Conservation (phyloP, 257 asterid species). For the Misopates orontium region DNA sequence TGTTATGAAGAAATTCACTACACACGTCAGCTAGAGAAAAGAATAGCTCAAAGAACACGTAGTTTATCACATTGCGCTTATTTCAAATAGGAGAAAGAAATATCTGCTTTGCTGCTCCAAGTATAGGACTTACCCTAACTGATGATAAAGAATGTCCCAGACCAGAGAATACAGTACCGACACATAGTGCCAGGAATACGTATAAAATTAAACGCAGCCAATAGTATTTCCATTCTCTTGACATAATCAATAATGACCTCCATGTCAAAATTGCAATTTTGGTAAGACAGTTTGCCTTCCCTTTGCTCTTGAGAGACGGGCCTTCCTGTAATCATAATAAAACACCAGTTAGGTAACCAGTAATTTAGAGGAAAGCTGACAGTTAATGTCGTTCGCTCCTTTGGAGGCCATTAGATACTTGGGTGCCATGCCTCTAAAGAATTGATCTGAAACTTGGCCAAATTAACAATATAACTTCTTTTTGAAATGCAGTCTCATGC, state of each 20-base stretch:
- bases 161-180: conserved; percentile 85
- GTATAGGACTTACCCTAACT: conserved; percentile 64
- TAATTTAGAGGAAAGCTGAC: background rate
- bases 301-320: conserved; percentile 82
- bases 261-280: conserved; percentile 83
- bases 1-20: background rate
- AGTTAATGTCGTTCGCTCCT: conserved; percentile 11
- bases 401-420: background rate
- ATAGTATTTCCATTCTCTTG: conserved; percentile 98
- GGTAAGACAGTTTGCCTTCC: conserved; percentile 60
- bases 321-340: conserved; percentile 67
- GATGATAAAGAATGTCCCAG: conserved; percentile 97
- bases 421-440: background rate
- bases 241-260: conserved; percentile 95
- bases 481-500: too few relatives aligned
- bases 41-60: background rate
- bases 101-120: conserved; percentile 1
- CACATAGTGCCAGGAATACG: conserved; percentile 74
- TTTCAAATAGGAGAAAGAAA: background rate
- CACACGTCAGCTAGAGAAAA: background rate
- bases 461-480: too few relatives aligned
- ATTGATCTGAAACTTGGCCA: conserved; percentile 1
- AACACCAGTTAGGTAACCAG: conserved; percentile 19
- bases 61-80: background rate
- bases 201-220: conserved; percentile 92